Base-by-base conservation (phyloP, 805 yeast species). In the Zygosaccharomyces kombuchaensis region DNA sequence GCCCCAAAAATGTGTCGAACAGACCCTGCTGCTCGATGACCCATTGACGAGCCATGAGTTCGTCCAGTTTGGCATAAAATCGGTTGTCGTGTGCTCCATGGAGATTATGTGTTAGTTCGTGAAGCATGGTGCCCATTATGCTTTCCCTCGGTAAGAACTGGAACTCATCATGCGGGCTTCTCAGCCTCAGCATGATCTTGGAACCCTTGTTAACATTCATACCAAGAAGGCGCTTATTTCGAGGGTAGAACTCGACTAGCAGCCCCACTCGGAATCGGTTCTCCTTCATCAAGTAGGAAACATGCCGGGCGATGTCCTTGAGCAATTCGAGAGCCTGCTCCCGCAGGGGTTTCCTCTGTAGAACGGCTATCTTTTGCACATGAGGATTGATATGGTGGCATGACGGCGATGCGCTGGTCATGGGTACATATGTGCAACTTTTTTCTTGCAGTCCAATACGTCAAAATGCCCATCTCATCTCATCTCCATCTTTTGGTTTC, bases 221-320 rank as follows among this genome's bases (percentile, higher is more conserved):
- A 0, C 98, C 98, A 9, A 90, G 67, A 16, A 91, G 67, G 12
- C 73, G 65, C 2, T 75, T 70, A 56, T 77, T 72, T 50, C 76
- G 81, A 2, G 98, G 98, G 51, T 71, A 84, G 77, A 91, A 86
- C 63, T 91, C 98, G 51, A 84, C 77, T 12, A 91, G 62, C 0
- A 75, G 67, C 0, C 80, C 81, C 2, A 90, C 91, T 43, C 75
- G 78, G 59, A 86, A 78, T 3, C 76, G 73, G 48, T 80, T 74
- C 34, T 77, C 77, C 47, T 79, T 76, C 81, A 91, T 86, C 43
- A 91, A 66, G 2, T 96, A 96, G 2, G 90, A 81, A 10, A 85
- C 93, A 26, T 74, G 65, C 21, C 71, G 73, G 2, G 91, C 90
- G 12, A 87, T 73, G 37, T 82, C 80, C 51, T 83, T 85, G 3